phyloP scores from a whole-genome alignment of 345 rosid genomes.

The Erysimum cheiranthoides region DNA sequence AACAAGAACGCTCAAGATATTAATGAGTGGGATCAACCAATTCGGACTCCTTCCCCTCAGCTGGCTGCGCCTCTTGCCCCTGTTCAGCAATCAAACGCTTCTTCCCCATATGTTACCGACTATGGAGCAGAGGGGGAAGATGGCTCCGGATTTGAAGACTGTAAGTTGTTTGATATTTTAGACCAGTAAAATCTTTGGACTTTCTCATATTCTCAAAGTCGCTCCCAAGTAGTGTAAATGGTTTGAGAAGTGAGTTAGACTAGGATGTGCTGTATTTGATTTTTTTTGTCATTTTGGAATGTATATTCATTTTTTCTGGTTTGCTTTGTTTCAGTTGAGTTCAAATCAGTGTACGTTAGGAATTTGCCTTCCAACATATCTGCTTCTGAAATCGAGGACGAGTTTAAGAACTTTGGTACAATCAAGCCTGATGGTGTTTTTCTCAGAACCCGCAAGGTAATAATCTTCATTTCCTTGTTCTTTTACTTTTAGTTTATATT shows the following conservation, averaged over 20 bases:
- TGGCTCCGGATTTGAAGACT: slow-evolving; percentile 68
- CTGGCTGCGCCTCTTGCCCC: slow-evolving; percentile 54
- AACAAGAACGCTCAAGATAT: slow-evolving; percentile 52
- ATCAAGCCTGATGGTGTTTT: slow-evolving; percentile 92
- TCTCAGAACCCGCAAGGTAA: slow-evolving; percentile 86
- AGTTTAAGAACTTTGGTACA: slow-evolving; percentile 80
- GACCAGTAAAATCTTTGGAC: neutral
- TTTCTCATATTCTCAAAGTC: neutral
- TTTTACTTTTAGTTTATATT: neutral
- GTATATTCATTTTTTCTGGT: slow-evolving; percentile 21
- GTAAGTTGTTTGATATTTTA: slow-evolving; percentile 48
- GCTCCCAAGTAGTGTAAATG: neutral
- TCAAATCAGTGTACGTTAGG: slow-evolving; percentile 92
- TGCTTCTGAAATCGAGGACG: slow-evolving; percentile 84
- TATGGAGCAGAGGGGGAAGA: slow-evolving; percentile 55
- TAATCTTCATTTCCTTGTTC: slow-evolving; percentile 13
- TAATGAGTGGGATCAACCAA: slow-evolving; percentile 69
- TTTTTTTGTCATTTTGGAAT: neutral
- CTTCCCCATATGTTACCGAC: slow-evolving; percentile 56
- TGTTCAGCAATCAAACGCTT: slow-evolving; percentile 49
- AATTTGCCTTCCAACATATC: slow-evolving; percentile 86
- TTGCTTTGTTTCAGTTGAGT: slow-evolving; percentile 63
- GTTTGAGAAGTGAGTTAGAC: slow-evolving; percentile 2
- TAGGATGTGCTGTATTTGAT: neutral
- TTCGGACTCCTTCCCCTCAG: slow-evolving; percentile 59